phyloP scores from a whole-genome alignment of 331 rosid species.

The Malus hybrid region DNA sequence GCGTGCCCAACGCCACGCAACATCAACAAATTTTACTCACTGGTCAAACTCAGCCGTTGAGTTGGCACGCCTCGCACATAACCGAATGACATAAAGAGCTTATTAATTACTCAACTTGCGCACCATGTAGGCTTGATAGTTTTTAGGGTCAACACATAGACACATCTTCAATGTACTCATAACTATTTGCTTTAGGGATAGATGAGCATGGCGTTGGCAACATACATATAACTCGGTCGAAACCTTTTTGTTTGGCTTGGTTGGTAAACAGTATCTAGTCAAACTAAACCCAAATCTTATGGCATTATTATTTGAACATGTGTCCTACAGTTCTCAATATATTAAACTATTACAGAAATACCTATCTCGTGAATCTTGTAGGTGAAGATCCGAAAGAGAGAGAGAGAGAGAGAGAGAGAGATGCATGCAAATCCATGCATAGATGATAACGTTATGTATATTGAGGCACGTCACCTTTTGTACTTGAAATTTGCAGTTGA shows the following conservation, averaged over 20 bases:
- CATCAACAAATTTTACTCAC: no score
- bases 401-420: neutral
- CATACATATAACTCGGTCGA: neutral
- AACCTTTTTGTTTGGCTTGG: neutral
- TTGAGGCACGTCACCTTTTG: slow-evolving; percentile 26
- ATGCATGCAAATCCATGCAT: slow-evolving; percentile 25
- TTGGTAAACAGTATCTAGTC: neutral
- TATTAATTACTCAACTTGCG: no score
- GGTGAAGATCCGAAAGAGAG: neutral
- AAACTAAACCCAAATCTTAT: neutral
- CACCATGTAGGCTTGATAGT: no score
- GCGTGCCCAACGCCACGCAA: no score
- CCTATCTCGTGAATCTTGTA: neutral
- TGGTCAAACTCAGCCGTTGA: no score
- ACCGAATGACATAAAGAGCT: no score
- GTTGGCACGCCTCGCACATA: no score
- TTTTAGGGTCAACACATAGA: no score
- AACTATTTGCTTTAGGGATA: no score
- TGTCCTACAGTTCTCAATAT: neutral
- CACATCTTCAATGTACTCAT: no score
- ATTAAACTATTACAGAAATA: neutral
- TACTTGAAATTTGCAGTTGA: slow-evolving; percentile 30
- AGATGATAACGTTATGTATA: slow-evolving; percentile 30
- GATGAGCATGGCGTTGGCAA: neutral
- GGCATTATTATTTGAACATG: neutral